Evolutionary conservation across 75 land plant genomes (phyloP), one percentile per base, ranked within the genome.

Genomic region (Picea sitchensis): DNA sequence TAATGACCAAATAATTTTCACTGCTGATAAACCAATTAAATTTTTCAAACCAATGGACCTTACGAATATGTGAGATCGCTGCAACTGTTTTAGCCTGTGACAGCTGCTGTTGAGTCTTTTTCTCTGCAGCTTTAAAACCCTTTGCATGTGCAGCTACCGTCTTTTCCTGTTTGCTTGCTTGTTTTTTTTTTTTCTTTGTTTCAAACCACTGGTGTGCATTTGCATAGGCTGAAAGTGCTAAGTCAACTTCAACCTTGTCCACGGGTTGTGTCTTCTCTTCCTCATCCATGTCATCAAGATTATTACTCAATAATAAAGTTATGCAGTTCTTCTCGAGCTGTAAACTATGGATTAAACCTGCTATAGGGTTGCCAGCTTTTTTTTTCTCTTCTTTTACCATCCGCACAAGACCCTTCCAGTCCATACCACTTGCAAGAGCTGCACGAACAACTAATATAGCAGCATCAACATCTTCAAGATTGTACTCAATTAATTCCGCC

Each of bases 41-140:
- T 80, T 96, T 96, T 82, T 96, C 99, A 86, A 96, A 96, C 99
- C 99, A 94, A 73, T 94, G 99, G 72, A 96, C 99, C 79, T 94
- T 96, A 59, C 96, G 92, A 82, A 94, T 88, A 84, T 96, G 99
- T 79, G 99, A 88, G 47, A 96, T 96, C 65, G 91, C 82, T 26
- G 99, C 99, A 76, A 94, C 94, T 62, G 86, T 80, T 80, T 96
- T 96, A 79, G 94, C 99, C 99, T 94, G 91, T 63, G 88, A 83
- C 75, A 91, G 84, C 58, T 91, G 92, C 4, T 83, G 78, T 5
- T 84, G 88, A 18, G 94, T 93, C 76, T 93, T 95, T 81, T 77
- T 95, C 77, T 95, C 94, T 81, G 95, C 98, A 47, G 98, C 98
- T 84, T 95, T 95, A 75, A 95, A 95, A 73, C 95, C 98, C 73